These are phyloP conservation scores for Nectriaceae sp. DNA, from an alignment of 2,329 filamentous ascomycete species.

Conservation along the genomic window DNA sequence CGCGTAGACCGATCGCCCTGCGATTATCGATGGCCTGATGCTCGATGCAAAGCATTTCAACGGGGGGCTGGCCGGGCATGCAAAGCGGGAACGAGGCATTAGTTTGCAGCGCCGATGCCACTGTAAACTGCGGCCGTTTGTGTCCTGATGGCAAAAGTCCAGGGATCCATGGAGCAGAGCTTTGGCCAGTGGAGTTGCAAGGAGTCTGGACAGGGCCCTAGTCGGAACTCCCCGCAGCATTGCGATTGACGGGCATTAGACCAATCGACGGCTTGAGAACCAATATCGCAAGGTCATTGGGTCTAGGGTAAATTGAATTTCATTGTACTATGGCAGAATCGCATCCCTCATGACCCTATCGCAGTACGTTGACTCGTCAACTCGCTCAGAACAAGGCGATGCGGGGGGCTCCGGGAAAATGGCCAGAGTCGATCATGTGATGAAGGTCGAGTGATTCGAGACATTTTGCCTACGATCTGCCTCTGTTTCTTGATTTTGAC, in stretches of 20 bases:
- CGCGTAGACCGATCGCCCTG: slow-evolving; percentile 16
- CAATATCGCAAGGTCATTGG: slow-evolving; percentile 27
- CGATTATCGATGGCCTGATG: slow-evolving; percentile 18
- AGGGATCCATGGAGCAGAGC: slow-evolving; percentile 1
- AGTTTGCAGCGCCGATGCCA: slow-evolving; percentile 18
- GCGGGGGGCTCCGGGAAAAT: background rate
- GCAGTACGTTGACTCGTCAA: slow-evolving; percentile 5
- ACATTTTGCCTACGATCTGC: slow-evolving; percentile 11
- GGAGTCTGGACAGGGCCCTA: slow-evolving; percentile 12
- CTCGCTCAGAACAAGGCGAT: too few relatives aligned
- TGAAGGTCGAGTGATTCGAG: background rate
- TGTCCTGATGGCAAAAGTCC: slow-evolving; percentile 6
- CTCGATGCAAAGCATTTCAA: slow-evolving; percentile 23
- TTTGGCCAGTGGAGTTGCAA: slow-evolving; percentile 2
- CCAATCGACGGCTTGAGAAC: slow-evolving; percentile 27
- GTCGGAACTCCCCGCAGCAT: slow-evolving; percentile 27
- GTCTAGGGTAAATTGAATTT: slow-evolving; percentile 25
- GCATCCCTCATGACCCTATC: slow-evolving; percentile 8
- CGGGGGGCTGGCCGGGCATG: slow-evolving; percentile 25
- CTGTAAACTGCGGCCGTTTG: slow-evolving; percentile 9
- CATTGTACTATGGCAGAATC: slow-evolving; percentile 10
- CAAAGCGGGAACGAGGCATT: slow-evolving; percentile 29
- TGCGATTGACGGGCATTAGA: slow-evolving; percentile 29
- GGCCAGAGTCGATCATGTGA: background rate
- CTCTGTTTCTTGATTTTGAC: too few relatives aligned